Conservation (phyloP, 257 asterid species). For the Solanum neorickii region DNA sequence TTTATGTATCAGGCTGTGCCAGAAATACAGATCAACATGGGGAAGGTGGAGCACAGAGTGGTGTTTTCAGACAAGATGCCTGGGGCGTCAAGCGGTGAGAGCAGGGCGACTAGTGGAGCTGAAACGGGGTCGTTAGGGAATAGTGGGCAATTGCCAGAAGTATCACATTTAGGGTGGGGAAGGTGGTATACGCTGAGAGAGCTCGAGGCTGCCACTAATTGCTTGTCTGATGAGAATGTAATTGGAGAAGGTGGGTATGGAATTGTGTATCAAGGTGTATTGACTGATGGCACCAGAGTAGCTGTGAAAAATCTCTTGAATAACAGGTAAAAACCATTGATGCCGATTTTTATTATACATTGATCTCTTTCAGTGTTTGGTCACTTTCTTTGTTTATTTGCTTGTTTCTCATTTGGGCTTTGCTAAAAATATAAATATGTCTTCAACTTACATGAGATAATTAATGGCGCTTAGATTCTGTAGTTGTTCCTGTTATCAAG, state of each 20-base stretch:
- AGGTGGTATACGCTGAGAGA: constrained; percentile 95
- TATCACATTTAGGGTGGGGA: constrained; percentile 98
- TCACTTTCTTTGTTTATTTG: not conserved
- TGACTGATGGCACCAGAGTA: constrained; percentile 61
- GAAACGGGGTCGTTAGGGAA: constrained; percentile 73
- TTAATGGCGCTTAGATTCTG: not conserved
- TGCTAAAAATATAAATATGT: not conserved
- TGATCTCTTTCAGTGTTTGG: not conserved
- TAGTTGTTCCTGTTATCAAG: not conserved
- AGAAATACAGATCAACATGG: constrained; percentile 93
- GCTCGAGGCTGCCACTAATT: constrained; percentile 93
- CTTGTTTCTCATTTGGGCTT: not conserved
- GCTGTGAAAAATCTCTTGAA: constrained; percentile 89
- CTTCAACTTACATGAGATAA: not conserved
- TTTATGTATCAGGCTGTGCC: constrained; percentile 44
- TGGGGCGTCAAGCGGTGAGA: constrained; percentile 91
- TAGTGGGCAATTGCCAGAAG: constrained; percentile 82
- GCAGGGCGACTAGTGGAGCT: constrained; percentile 75
- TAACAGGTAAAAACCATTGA: constrained; percentile 41
- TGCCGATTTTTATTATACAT: not conserved
- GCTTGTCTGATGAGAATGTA: constrained; percentile 79
- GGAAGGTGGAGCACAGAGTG: constrained; percentile 89
- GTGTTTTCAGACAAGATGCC: constrained; percentile 63
- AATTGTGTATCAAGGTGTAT: constrained; percentile 68
- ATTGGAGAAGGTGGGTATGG: constrained; percentile 98